These are phyloP conservation scores for Cunninghamia lanceolata DNA, from an alignment of 75 land plant species.

Conservation along the genomic window DNA sequence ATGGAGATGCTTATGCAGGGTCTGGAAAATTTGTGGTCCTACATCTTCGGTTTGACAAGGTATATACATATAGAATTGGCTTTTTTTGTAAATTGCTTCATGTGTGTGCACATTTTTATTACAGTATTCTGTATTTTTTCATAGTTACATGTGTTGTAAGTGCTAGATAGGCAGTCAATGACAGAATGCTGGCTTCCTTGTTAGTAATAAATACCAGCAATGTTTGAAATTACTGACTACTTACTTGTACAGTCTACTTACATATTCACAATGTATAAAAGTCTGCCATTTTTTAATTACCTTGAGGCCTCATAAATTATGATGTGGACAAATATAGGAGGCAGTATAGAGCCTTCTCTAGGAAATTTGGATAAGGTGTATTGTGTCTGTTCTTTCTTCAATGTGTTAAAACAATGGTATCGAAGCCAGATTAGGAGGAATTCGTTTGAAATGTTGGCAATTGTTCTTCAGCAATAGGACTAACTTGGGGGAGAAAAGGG, in stretches of 20 bases:
- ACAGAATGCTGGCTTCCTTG: not conserved
- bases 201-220: not conserved
- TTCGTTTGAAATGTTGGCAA: not conserved
- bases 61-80: slow-evolving; percentile 15
- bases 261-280: not conserved
- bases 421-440: not conserved
- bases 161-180: not conserved
- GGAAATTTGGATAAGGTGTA: not conserved
- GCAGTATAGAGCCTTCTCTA: not conserved
- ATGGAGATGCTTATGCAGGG: slow-evolving; percentile 21
- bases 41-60: slow-evolving; percentile 97
- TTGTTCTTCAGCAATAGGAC: not conserved
- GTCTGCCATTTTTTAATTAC: not conserved
- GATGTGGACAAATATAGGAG: not conserved
- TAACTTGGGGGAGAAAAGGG: not conserved
- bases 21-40: slow-evolving; percentile 67
- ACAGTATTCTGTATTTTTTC: not conserved
- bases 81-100: not conserved
- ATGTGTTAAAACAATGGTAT: not conserved
- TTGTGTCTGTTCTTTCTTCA: not conserved
- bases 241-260: not conserved
- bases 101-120: not conserved
- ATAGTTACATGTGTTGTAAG: not conserved
- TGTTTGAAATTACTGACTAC: not conserved
- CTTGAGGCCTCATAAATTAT: not conserved